Percentiles rank a stretch among this genome's conserved stretches.
Evolutionary conservation across 1,139 yeast genomes (phyloP).

Genomic region (Yamadazyma diddensiae): DNA sequence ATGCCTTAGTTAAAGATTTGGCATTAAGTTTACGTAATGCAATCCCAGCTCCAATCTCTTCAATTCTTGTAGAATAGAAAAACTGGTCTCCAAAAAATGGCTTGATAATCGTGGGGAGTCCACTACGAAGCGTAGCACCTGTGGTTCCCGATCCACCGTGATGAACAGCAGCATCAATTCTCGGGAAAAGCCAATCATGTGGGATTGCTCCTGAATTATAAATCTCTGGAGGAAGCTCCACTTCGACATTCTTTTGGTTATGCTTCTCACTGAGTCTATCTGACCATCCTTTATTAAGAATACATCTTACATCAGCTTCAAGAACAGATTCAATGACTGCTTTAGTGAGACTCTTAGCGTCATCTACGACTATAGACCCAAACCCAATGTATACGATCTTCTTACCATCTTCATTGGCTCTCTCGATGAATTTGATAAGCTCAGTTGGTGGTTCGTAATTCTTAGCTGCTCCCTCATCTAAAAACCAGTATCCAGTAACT

Average conservation of each 20-base stretch:
- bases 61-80: conserved; percentile 82
- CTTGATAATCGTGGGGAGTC: conserved; percentile 83
- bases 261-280: conserved; percentile 50
- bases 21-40: conserved; percentile 66
- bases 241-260: conserved; percentile 35
- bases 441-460: conserved; percentile 64
- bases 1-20: conserved; percentile 60
- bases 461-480: conserved; percentile 62
- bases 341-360: conserved; percentile 73
- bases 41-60: conserved; percentile 87
- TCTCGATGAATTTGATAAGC: conserved; percentile 57
- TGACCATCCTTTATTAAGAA: conserved; percentile 94
- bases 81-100: conserved; percentile 98
- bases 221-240: conserved; percentile 66
- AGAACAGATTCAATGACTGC: conserved; percentile 78
- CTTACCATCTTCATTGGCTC: conserved; percentile 59
- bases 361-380: conserved; percentile 89
- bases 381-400: conserved; percentile 89
- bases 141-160: conserved; percentile 99
- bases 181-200: conserved; percentile 92
- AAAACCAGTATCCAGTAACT: conserved; percentile 95
- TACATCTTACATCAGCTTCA: conserved; percentile 79
- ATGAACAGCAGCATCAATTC: conserved; percentile 90
- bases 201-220: conserved; percentile 73
- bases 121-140: conserved; percentile 85